phyloP scores from a whole-genome alignment of 768 basidiomycete genomes.

The Panus rudis region DNA sequence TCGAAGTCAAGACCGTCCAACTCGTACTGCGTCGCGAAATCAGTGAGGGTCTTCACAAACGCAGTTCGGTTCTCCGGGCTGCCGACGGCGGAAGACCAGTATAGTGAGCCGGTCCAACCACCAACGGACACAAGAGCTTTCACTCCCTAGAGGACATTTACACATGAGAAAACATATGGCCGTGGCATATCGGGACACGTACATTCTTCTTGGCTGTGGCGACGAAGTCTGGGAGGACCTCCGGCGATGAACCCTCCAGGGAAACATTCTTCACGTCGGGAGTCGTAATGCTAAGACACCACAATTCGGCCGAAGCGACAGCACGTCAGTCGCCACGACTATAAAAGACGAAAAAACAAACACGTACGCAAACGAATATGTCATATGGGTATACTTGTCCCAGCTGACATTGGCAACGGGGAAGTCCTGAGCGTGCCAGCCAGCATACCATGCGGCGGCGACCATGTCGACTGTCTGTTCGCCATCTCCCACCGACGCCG shows the following conservation, averaged over 20 bases:
- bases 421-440: constrained; percentile 38
- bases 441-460: constrained; percentile 49
- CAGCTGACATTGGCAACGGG: constrained; percentile 42
- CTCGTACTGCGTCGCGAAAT: constrained; percentile 39
- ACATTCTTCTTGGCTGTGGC: constrained; percentile 19
- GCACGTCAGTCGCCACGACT: neutral
- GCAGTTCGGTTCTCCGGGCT: constrained; percentile 47
- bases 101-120: constrained; percentile 60
- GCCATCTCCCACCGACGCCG: neutral
- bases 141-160: constrained; percentile 41
- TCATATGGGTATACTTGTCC: constrained; percentile 48
- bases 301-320: neutral
- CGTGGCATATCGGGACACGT: neutral
- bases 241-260: constrained; percentile 19
- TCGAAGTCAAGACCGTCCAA: constrained; percentile 67
- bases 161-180: neutral
- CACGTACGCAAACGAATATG: constrained; percentile 59
- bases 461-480: constrained; percentile 22
- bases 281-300: constrained; percentile 10
- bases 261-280: constrained; percentile 17
- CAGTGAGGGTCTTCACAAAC: constrained; percentile 48
- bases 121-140: constrained; percentile 55
- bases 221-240: constrained; percentile 19
- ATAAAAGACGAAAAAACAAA: neutral
- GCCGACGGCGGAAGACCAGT: constrained; percentile 50